A percentile compares a stretch with the other conserved stretches of the same genome.
These are phyloP conservation scores for Mycogone perniciosa DNA, from an alignment of 2,329 filamentous ascomycete genomes.

Conservation along the genomic window DNA sequence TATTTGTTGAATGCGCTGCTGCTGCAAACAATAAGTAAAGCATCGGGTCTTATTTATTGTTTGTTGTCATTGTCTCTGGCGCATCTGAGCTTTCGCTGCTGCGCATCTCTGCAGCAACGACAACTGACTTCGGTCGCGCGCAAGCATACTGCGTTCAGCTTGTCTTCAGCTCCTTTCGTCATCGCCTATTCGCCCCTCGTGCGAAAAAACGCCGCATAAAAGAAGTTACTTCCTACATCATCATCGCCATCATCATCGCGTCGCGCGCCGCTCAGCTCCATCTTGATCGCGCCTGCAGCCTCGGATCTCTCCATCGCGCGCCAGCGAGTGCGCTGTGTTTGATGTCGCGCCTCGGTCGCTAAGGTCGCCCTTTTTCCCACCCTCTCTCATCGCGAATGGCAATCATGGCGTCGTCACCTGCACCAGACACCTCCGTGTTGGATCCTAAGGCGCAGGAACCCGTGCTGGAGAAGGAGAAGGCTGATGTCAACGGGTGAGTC, in stretches of 20 bases:
- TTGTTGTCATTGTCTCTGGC: too few species aligned
- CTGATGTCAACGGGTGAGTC: conserved; percentile 35
- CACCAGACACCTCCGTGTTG: conserved; percentile 33
- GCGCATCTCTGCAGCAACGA: too few species aligned
- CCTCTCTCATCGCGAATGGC: conserved; percentile 36
- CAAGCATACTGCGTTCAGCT: too few species aligned
- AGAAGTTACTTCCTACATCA: neutral
- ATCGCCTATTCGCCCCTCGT: too few species aligned
- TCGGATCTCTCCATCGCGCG: neutral
- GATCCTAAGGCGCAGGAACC: conserved; percentile 42
- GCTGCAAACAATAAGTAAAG: too few species aligned
- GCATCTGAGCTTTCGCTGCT: too few species aligned
- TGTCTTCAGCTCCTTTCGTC: too few species aligned
- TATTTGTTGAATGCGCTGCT: too few species aligned
- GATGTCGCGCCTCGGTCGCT: conserved; percentile 31
- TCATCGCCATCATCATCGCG: conserved; percentile 1
- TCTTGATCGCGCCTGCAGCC: neutral
- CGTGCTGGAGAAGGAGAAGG: conserved; percentile 25
- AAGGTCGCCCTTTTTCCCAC: conserved; percentile 17
- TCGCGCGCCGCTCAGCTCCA: neutral
- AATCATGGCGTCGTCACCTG: conserved; percentile 49
- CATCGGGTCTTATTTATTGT: too few species aligned
- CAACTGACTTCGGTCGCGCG: too few species aligned
- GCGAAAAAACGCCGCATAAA: too few species aligned
- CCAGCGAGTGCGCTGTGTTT: conserved; percentile 19